Conservation (phyloP, 1,139 yeast genomes). For the Debaryomyces psychrophilus region DNA sequence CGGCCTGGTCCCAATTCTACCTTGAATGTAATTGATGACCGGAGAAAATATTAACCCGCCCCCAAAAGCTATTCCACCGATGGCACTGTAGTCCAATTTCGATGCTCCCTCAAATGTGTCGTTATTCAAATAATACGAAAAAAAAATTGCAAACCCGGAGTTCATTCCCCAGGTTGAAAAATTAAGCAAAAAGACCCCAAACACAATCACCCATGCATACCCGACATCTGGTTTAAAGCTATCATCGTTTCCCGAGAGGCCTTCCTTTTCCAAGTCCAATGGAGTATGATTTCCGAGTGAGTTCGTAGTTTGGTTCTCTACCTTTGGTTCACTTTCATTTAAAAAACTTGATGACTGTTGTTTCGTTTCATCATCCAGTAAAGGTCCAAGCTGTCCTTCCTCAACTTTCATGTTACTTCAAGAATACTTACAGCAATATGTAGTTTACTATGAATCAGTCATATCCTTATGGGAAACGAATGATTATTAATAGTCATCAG, state of each 20-base stretch:
- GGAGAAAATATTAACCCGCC: slow-evolving; percentile 42
- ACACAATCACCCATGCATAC: slow-evolving; percentile 51
- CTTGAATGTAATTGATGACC: slow-evolving; percentile 40
- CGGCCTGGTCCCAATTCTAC: slow-evolving; percentile 41
- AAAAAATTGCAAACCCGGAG: slow-evolving; percentile 56
- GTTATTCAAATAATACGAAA: slow-evolving; percentile 44
- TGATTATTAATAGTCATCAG: not conserved
- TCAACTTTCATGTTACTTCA: not conserved
- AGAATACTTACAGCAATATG: not conserved
- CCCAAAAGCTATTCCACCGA: slow-evolving; percentile 49
- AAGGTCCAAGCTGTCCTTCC: not conserved
- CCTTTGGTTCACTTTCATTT: slow-evolving; percentile 5
- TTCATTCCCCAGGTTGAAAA: slow-evolving; percentile 58
- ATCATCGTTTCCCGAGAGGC: slow-evolving; percentile 6
- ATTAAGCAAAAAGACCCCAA: slow-evolving; percentile 45
- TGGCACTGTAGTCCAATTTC: slow-evolving; percentile 42
- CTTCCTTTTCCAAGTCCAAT: slow-evolving; percentile 12
- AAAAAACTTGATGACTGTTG: not conserved
- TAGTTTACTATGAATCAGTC: not conserved
- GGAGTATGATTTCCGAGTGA: not conserved
- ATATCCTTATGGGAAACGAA: not conserved
- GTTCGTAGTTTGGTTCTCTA: slow-evolving; percentile 9
- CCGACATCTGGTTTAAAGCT: slow-evolving; percentile 40
- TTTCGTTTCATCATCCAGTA: not conserved
- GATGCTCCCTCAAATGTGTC: slow-evolving; percentile 44